Evolutionary conservation across 306 rosid genomes (phyloP).

Genomic region (Adenanthera pavonina): DNA sequence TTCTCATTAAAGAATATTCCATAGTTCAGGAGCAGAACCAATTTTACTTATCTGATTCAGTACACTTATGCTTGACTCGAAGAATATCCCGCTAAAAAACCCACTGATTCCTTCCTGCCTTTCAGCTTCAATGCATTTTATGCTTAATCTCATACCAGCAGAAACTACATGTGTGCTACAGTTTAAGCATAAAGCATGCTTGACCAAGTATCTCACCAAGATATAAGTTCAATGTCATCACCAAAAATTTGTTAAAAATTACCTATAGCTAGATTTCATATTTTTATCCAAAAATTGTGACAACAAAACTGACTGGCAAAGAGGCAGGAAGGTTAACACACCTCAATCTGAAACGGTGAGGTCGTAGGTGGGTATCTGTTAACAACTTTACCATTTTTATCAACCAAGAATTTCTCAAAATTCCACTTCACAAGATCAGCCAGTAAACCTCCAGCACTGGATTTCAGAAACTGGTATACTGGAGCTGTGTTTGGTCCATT

Average conservation of each 20-base stretch:
- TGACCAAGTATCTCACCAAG: slow-evolving; percentile 9
- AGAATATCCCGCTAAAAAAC: not conserved
- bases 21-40: not conserved
- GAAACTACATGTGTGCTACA: not conserved
- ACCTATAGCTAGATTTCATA: not conserved
- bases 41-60: not conserved
- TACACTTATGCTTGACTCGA: not conserved
- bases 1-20: not conserved
- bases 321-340: slow-evolving; percentile 33
- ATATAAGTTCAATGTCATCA: slow-evolving; percentile 2
- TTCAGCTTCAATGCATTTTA: not conserved
- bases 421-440: slow-evolving; percentile 95
- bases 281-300: not conserved
- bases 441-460: slow-evolving; percentile 86
- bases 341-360: slow-evolving; percentile 98
- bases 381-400: slow-evolving; percentile 91
- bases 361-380: slow-evolving; percentile 96
- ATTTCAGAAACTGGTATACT: slow-evolving; percentile 87
- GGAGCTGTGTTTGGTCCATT: slow-evolving; percentile 97
- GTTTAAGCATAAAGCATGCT: slow-evolving; percentile 1
- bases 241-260: not conserved
- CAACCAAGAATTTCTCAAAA: slow-evolving; percentile 95
- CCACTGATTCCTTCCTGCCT: slow-evolving; percentile 8
- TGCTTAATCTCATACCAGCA: not conserved
- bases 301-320: not conserved